Evolutionary conservation across 2,329 filamentous ascomycete species (phyloP).

Genomic region (Xylariaceae sp.): DNA sequence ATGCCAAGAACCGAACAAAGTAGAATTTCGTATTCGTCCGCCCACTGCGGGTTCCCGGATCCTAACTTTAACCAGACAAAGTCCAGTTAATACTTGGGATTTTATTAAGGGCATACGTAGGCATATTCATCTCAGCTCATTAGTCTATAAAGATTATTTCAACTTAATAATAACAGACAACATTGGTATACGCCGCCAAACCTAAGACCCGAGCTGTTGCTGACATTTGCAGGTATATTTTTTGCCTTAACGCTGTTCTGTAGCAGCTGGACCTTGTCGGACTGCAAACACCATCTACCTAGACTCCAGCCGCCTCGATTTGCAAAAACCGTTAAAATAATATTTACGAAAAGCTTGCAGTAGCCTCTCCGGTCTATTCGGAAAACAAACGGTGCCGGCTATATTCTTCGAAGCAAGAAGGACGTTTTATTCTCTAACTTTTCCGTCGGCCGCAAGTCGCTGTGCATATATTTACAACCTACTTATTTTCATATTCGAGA

Average conservation of each 20-base stretch:
- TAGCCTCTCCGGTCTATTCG: not conserved
- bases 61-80: not conserved
- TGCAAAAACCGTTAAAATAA: not conserved
- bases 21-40: not conserved
- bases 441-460: not conserved
- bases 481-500: not conserved
- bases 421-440: not conserved
- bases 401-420: not conserved
- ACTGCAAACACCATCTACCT: not conserved
- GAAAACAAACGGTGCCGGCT: not conserved
- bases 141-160: not conserved
- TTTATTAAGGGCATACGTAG: not conserved
- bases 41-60: not conserved
- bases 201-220: not conserved
- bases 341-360: not conserved
- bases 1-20: not conserved
- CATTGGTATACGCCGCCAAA: not conserved
- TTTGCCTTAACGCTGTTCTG: not conserved
- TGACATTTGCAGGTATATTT: not conserved
- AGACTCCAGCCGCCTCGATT: not conserved
- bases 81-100: not conserved
- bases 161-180: not conserved
- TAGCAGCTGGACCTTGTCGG: not conserved
- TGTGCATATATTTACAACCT: not conserved
- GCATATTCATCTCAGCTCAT: not conserved